Conservation (phyloP, 1,284 basidiomycete genomes). For the Leccinum cinnamomeum region DNA sequence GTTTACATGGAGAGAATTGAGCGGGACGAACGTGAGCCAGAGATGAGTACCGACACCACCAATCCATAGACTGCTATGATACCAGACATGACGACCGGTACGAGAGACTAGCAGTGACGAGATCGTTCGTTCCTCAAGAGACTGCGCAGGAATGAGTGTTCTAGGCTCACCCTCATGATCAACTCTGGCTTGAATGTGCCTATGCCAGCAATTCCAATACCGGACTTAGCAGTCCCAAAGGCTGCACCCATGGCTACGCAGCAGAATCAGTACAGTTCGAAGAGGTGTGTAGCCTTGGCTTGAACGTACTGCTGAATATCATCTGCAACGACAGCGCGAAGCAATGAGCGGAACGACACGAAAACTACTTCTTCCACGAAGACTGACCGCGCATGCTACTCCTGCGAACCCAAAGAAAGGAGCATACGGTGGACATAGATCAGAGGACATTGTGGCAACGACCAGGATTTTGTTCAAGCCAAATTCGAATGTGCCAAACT, state of each 20-base stretch:
- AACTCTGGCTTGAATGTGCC: constrained; percentile 94
- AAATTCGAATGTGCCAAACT: neutral
- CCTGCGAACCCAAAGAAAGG: constrained; percentile 87
- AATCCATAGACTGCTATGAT: constrained; percentile 71
- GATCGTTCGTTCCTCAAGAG: constrained; percentile 1
- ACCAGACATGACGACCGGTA: constrained; percentile 68
- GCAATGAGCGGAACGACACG: constrained; percentile 15
- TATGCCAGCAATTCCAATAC: constrained; percentile 96
- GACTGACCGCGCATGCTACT: constrained; percentile 76
- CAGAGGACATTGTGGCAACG: constrained; percentile 44
- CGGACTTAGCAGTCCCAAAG: constrained; percentile 95
- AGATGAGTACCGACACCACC: constrained; percentile 70
- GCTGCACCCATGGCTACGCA: constrained; percentile 85
- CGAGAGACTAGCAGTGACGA: constrained; percentile 27
- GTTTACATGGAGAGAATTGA: neutral
- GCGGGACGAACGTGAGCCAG: constrained; percentile 51
- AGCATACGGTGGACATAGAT: constrained; percentile 74
- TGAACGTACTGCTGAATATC: constrained; percentile 79
- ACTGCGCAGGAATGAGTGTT: neutral
- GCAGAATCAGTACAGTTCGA: constrained; percentile 15
- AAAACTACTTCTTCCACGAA: neutral
- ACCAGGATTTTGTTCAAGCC: neutral
- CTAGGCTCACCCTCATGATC: constrained; percentile 86
- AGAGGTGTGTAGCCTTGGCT: neutral
- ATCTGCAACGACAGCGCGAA: constrained; percentile 50